Evolutionary conservation across 768 basidiomycete species (phyloP), one percentile per base, ranked within the genome.

Genomic region (Mycena rebaudengoi): DNA sequence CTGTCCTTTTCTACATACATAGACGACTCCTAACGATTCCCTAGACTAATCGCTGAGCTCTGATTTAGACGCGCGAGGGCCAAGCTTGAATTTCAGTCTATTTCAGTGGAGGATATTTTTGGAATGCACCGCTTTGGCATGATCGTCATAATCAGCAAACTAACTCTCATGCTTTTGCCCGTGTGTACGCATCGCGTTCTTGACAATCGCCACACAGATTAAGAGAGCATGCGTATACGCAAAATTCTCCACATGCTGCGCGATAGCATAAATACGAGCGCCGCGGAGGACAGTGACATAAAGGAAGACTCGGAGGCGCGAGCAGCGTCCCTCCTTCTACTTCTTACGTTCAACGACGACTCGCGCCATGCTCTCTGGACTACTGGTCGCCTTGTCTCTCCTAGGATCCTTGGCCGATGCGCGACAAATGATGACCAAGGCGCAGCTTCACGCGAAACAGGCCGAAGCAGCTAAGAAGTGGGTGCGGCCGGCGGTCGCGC

Each of bases 401-500:
- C 51, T 70, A 23, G 59, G 65, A 43, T 28, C 71, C 21, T 54
- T 71, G 12, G 60, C 57, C 12, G 70, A 74, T 28, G 78, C 72
- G 23, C 73, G 76, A 5, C 73, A 78, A 29, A 70, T 82, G 57
- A 63, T 67, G 40, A 70, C 74, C 62, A 85, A 83, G 69, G 69
- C 76, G 16, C 82, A 86, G 43, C 60, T 85, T 20, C 82, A 75
- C 44, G 80, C 74, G 14, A 79, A 74, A 51, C 87, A 87, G 70
- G 62, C 70, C 4, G 83, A 83, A 65, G 86, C 86, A 44, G 83
- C 80, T 4, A 79, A 84, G 63, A 76, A 81, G 44, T 84, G 74
- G 65, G 61, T 71, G 18, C 53, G 62, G 56, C 26, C 67, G n/a
- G n/a, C n/a, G n/a, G n/a, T n/a, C 43, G 60, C 66, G 54, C 54